Evolutionary conservation across 2,329 filamentous ascomycete genomes (phyloP).

Genomic region (Aspergillus pseudoterreus): DNA sequence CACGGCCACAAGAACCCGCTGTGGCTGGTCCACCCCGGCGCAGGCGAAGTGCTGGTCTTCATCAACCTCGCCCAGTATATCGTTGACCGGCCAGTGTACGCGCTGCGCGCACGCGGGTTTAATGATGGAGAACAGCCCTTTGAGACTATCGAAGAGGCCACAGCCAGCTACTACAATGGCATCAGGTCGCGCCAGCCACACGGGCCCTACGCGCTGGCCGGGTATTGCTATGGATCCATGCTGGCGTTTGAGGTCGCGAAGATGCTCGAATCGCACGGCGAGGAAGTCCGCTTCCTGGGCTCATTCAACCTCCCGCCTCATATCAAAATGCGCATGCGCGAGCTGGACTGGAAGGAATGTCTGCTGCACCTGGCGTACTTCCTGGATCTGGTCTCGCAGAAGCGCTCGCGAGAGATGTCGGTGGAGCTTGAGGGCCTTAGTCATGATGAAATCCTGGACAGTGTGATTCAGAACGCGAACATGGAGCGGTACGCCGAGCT

Average conservation of each 20-base stretch:
- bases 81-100: constrained; percentile 14
- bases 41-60: constrained; percentile 39
- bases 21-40: constrained; percentile 37
- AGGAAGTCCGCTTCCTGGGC: constrained; percentile 44
- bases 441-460: constrained; percentile 12
- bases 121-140: constrained; percentile 35
- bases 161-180: constrained; percentile 38
- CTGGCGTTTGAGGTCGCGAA: constrained; percentile 52
- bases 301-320: constrained; percentile 50
- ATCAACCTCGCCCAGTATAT: constrained; percentile 24
- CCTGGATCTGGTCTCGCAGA: constrained; percentile 39
- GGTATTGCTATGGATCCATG: constrained; percentile 51
- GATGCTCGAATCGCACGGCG: constrained; percentile 35
- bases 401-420: not conserved
- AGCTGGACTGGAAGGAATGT: constrained; percentile 39
- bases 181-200: constrained; percentile 43
- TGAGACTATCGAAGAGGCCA: constrained; percentile 35
- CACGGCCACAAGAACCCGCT: constrained; percentile 25
- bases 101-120: constrained; percentile 15
- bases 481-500: constrained; percentile 14
- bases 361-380: constrained; percentile 44
- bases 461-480: constrained; percentile 9
- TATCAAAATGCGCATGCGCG: constrained; percentile 43
- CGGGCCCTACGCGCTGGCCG: constrained; percentile 52
- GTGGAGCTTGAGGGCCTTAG: not conserved